These are phyloP conservation scores for Colletotrichum sp. DNA, from an alignment of 2,329 filamentous ascomycete species.

Conservation along the genomic window DNA sequence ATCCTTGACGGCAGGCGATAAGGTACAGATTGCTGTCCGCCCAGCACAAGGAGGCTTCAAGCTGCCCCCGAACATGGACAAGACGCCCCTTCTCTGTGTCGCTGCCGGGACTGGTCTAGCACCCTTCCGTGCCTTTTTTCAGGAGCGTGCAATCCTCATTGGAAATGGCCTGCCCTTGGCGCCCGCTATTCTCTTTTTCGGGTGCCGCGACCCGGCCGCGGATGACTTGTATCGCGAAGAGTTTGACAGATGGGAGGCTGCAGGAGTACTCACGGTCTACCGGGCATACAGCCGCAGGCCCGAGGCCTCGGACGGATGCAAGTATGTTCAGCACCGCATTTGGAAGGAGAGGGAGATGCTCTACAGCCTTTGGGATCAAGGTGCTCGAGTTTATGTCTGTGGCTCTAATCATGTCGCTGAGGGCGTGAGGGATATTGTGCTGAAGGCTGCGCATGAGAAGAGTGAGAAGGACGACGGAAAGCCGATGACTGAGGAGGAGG, in stretches of 20 bases:
- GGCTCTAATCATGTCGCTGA: constrained; percentile 54
- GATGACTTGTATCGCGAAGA: constrained; percentile 52
- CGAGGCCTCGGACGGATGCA: constrained; percentile 51
- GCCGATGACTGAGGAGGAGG: constrained; percentile 33
- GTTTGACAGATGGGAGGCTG: constrained; percentile 50
- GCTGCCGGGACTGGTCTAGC: constrained; percentile 94
- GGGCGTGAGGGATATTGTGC: constrained; percentile 38
- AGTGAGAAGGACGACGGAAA: constrained; percentile 34
- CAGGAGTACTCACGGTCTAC: constrained; percentile 59
- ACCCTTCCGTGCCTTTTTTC: constrained; percentile 97
- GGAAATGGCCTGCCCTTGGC: constrained; percentile 40
- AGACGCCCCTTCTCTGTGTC: constrained; percentile 87
- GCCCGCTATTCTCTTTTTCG: constrained; percentile 54
- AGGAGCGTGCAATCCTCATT: constrained; percentile 81
- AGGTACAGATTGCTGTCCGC: constrained; percentile 55
- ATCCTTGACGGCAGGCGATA: constrained; percentile 46
- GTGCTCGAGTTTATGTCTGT: constrained; percentile 65
- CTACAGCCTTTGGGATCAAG: constrained; percentile 36
- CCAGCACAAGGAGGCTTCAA: constrained; percentile 64
- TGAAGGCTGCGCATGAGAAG: constrained; percentile 23
- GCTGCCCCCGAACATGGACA: constrained; percentile 85
- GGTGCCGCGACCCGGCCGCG: constrained; percentile 45
- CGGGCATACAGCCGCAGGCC: constrained; percentile 56
- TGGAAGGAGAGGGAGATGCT: constrained; percentile 36
- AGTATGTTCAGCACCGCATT: constrained; percentile 53